These are phyloP conservation scores for Phyllostachys edulis DNA, from an alignment of 176 grass and related monocot genomes.

Conservation along the genomic window DNA sequence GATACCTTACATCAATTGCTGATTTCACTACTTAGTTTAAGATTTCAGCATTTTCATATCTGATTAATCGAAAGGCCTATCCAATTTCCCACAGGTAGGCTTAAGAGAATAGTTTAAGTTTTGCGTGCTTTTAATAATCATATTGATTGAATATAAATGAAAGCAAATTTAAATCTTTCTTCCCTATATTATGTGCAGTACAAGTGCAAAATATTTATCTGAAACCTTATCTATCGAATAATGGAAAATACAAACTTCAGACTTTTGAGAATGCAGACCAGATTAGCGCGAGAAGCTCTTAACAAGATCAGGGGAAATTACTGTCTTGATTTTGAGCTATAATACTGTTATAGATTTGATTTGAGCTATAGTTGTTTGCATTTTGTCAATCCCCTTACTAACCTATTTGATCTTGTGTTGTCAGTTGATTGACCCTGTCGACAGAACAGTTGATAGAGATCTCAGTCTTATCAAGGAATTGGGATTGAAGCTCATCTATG, in stretches of 20 bases:
- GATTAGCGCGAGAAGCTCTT: neutral
- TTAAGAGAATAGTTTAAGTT: neutral
- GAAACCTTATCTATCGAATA: neutral
- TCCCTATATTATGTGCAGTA: neutral
- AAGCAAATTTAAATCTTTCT: neutral
- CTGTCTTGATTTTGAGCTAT: neutral
- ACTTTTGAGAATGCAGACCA: neutral
- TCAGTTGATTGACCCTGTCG: conserved; percentile 84
- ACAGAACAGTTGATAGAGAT: conserved; percentile 85
- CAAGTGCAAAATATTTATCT: neutral
- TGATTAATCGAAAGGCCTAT: neutral
- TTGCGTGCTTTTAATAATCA: neutral
- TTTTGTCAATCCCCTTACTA: conserved; percentile 17
- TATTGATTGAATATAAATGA: neutral
- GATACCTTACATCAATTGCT: neutral
- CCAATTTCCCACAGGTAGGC: neutral
- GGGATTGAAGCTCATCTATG: conserved; percentile 86
- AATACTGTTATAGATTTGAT: neutral
- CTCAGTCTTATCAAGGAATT: conserved; percentile 83
- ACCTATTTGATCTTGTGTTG: conserved; percentile 18
- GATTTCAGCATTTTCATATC: neutral
- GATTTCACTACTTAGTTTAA: neutral
- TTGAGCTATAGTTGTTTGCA: neutral
- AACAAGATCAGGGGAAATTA: neutral
- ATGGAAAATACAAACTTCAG: neutral